phyloP scores from a whole-genome alignment of 225 moss, liverwort and hornwort species.

The Asterella californica region DNA sequence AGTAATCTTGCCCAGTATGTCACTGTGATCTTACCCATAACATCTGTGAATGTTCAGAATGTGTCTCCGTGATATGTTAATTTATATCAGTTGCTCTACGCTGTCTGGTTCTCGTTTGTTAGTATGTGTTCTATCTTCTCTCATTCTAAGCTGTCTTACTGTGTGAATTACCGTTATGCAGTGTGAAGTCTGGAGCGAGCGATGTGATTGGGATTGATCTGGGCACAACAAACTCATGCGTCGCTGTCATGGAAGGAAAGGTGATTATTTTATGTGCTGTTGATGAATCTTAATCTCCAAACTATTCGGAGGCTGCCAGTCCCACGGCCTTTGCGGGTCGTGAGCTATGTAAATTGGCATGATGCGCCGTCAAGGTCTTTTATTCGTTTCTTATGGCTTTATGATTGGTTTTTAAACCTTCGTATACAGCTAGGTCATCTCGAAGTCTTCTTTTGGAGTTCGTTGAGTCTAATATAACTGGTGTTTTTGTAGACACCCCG shows the following conservation, averaged over 20 bases:
- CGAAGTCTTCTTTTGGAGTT: neutral
- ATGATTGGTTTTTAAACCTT: no score
- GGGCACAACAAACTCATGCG: constrained; percentile 54
- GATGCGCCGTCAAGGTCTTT: neutral
- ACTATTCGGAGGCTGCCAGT: neutral
- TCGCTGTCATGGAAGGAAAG: constrained; percentile 55
- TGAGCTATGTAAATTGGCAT: no score
- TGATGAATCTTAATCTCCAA: neutral
- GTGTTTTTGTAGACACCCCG: constrained; percentile 20
- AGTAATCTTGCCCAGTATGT: no score
- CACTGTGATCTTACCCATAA: no score
- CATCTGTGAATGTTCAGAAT: no score
- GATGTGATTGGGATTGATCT: constrained; percentile 49
- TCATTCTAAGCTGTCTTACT: neutral
- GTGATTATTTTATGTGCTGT: neutral
- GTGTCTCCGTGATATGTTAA: no score
- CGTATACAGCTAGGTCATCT: neutral
- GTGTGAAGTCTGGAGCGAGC: constrained; percentile 29
- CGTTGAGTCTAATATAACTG: neutral
- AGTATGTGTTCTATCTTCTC: neutral
- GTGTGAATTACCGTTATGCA: neutral
- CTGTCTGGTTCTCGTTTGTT: no score
- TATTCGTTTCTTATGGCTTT: neutral
- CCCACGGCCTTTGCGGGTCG: no score
- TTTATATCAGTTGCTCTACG: no score